These are phyloP conservation scores for Carnegiea gigantea DNA, from an alignment of 179 eudicot genomes.

Conservation along the genomic window DNA sequence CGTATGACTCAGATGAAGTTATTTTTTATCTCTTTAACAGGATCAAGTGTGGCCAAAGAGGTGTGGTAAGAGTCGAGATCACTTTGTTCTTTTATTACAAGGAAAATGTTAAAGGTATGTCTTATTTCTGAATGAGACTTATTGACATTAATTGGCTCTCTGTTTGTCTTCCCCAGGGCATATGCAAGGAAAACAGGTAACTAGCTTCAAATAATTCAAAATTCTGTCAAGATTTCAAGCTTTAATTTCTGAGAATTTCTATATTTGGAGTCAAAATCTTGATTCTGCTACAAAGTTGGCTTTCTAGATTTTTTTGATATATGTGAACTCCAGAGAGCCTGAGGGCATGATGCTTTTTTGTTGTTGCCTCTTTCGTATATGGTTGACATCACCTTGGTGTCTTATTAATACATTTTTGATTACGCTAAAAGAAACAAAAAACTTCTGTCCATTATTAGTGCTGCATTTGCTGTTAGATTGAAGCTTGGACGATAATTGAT, in stretches of 20 bases:
- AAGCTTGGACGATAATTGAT: not conserved
- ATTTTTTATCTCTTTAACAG: slow-evolving; percentile 19
- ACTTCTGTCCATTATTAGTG: not conserved
- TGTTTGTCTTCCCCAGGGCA: slow-evolving; percentile 26
- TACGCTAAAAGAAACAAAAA: not conserved
- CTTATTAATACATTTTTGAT: not conserved
- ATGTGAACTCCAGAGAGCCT: not conserved
- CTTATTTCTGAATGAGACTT: not conserved
- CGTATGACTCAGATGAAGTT: not conserved
- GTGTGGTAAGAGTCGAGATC: slow-evolving; percentile 31
- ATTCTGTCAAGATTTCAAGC: not conserved
- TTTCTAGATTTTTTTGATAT: not conserved
- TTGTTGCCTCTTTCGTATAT: not conserved
- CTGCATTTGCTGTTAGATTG: not conserved
- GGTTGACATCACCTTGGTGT: not conserved
- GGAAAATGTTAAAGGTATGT: not conserved
- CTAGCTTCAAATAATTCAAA: not conserved
- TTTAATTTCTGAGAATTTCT: not conserved
- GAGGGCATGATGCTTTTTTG: not conserved
- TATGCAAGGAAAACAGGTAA: slow-evolving; percentile 46
- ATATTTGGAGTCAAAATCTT: not conserved
- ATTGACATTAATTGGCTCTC: not conserved
- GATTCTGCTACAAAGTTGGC: not conserved
- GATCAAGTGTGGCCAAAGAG: slow-evolving; percentile 54
- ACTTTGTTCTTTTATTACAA: not conserved